Evolutionary conservation across 768 basidiomycete species (phyloP).

Genomic region (Trametes meyenii): DNA sequence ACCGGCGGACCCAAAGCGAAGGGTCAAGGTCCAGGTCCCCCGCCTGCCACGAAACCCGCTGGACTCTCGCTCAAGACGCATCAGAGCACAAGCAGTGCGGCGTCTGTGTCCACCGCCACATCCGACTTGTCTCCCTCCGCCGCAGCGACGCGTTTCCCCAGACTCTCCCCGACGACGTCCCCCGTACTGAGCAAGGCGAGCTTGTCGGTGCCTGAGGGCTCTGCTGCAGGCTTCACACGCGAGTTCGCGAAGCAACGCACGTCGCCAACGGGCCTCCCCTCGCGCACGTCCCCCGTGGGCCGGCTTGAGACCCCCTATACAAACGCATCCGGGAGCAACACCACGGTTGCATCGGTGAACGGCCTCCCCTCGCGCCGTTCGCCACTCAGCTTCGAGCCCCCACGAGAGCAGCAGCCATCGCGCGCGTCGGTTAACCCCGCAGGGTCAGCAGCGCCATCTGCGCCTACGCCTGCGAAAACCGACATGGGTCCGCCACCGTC

Average conservation of each 20-base stretch:
- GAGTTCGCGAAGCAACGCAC: conserved; percentile 14
- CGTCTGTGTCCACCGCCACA: not conserved
- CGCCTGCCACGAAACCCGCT: conserved; percentile 34
- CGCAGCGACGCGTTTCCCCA: conserved; percentile 33
- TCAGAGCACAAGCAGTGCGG: conserved; percentile 8
- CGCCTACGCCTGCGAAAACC: conserved; percentile 6
- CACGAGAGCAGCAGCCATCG: conserved; percentile 21
- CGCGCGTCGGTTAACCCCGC: conserved; percentile 1
- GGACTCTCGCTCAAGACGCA: conserved; percentile 32
- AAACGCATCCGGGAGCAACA: conserved; percentile 24
- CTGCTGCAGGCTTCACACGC: conserved; percentile 17
- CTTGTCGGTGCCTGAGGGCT: conserved; percentile 26
- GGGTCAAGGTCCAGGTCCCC: conserved; percentile 10
- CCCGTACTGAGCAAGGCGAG: conserved; percentile 27
- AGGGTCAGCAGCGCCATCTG: conserved; percentile 11
- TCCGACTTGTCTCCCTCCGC: conserved; percentile 29
- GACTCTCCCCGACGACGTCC: conserved; percentile 31
- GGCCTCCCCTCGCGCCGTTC: conserved; percentile 27
- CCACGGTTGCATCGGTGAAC: conserved; percentile 23
- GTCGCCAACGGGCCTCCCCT: conserved; percentile 25
- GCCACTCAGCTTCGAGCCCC: conserved; percentile 2
- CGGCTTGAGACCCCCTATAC: conserved; percentile 31
- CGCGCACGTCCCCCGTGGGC: conserved; percentile 29
- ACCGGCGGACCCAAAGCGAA: conserved; percentile 31
- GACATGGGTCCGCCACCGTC: conserved; percentile 13